A percentile compares a stretch with the other conserved stretches of the same genome.
Evolutionary conservation across 208 protist species (phyloP).

Genomic region (Plasmodiophora brassicae): DNA sequence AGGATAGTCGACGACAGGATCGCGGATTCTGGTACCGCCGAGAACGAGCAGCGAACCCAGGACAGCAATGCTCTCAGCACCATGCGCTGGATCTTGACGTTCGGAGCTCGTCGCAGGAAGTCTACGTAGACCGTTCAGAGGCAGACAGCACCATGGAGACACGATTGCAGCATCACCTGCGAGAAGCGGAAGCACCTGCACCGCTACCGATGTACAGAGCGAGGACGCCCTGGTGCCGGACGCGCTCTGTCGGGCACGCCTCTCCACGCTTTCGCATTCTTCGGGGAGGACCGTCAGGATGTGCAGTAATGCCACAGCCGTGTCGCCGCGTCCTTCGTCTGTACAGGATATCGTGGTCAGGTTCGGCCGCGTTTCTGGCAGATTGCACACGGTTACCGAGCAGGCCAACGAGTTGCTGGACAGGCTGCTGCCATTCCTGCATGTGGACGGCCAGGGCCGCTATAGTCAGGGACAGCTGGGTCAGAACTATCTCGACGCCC

Average conservation of each 20-base stretch:
- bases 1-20: not conserved
- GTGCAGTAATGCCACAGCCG: not conserved
- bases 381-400: not conserved
- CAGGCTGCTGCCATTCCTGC: slow-evolving; percentile 23
- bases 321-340: not conserved
- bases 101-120: not conserved
- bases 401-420: not conserved
- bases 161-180: not conserved
- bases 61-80: not conserved
- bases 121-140: not conserved
- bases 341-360: not conserved
- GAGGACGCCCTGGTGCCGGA: not conserved
- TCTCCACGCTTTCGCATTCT: not conserved
- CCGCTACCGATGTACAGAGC: not conserved
- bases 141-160: not conserved
- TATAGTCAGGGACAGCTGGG: not conserved
- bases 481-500: not conserved
- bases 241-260: not conserved
- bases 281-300: slow-evolving; percentile 7
- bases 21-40: not conserved
- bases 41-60: not conserved
- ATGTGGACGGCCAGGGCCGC: not conserved
- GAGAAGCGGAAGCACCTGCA: not conserved
- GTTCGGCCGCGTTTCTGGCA: not conserved
- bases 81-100: not conserved